These are phyloP conservation scores for Sisymbrium altissimum DNA, from an alignment of 345 rosid species.

Conservation along the genomic window DNA sequence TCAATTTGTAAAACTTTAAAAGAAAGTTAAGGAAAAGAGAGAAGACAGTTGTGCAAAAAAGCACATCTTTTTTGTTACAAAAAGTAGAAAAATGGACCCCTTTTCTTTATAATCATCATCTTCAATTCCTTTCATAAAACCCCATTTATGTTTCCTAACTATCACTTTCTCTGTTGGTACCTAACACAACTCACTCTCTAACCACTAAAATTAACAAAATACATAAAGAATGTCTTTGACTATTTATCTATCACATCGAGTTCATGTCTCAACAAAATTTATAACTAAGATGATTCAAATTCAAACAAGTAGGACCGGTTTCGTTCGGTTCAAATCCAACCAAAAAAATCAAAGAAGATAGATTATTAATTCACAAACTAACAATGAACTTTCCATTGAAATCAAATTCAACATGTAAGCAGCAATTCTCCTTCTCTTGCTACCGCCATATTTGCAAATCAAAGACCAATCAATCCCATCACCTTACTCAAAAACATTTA, in stretches of 20 bases:
- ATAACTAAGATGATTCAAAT: neutral
- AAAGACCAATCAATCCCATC: slow-evolving; percentile 3
- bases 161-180: slow-evolving; percentile 25
- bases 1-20: slow-evolving; percentile 4
- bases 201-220: slow-evolving; percentile 5
- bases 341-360: neutral
- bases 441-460: neutral
- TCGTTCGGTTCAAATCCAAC: neutral
- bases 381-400: neutral
- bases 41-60: slow-evolving; percentile 12
- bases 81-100: slow-evolving; percentile 17
- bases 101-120: slow-evolving; percentile 10
- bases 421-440: slow-evolving; percentile 27
- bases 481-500: slow-evolving; percentile 27
- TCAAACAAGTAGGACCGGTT: neutral
- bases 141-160: slow-evolving; percentile 10
- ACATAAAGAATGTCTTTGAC: slow-evolving; percentile 11
- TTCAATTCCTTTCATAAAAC: slow-evolving; percentile 25
- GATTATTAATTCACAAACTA: neutral
- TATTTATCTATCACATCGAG: neutral
- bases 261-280: slow-evolving; percentile 4
- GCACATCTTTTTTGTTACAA: neutral
- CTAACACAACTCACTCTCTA: slow-evolving; percentile 23
- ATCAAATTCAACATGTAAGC: neutral
- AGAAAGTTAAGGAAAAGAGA: slow-evolving; percentile 9